Percentiles rank a stretch among this genome's conserved stretches.
phyloP scores from a whole-genome alignment of 352 stramenopile species.

The Plasmopara halstedii region DNA sequence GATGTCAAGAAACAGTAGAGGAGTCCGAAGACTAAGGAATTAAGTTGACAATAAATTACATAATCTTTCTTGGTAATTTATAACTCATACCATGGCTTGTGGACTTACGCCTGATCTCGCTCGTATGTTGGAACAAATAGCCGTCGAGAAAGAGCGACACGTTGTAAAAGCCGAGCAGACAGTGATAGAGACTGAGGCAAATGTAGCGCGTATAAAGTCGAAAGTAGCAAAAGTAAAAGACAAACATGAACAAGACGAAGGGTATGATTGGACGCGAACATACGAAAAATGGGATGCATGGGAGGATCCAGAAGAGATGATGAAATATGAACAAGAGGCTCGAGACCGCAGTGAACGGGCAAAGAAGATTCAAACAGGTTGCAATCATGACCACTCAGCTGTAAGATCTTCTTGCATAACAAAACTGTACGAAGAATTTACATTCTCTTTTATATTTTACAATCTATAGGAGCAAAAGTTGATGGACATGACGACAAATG shows the following conservation, averaged over 20 bases:
- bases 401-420: conserved; percentile 6
- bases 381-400: conserved; percentile 82
- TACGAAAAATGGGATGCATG: conserved; percentile 79
- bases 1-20: too few species aligned
- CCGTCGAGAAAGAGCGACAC: conserved; percentile 49
- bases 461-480: conserved; percentile 58
- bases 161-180: conserved; percentile 24
- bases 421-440: background rate
- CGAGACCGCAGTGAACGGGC: conserved; percentile 55
- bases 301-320: conserved; percentile 75
- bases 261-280: conserved; percentile 69
- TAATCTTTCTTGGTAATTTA: too few species aligned
- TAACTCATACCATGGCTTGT: conserved; percentile 64
- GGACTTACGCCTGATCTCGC: conserved; percentile 58
- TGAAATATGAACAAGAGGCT: conserved; percentile 48
- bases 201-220: conserved; percentile 31
- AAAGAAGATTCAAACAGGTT: conserved; percentile 38
- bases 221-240: conserved; percentile 23
- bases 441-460: background rate
- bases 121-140: conserved; percentile 59
- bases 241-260: conserved; percentile 11
- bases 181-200: conserved; percentile 29
- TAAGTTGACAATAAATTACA: too few species aligned
- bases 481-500: conserved; percentile 74
- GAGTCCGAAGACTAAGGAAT: too few species aligned